A percentile compares a stretch with the other conserved stretches of the same genome.
Conservation (phyloP, 192 early-diverging fungal species). For the Rhizoclosmatium globosum region DNA sequence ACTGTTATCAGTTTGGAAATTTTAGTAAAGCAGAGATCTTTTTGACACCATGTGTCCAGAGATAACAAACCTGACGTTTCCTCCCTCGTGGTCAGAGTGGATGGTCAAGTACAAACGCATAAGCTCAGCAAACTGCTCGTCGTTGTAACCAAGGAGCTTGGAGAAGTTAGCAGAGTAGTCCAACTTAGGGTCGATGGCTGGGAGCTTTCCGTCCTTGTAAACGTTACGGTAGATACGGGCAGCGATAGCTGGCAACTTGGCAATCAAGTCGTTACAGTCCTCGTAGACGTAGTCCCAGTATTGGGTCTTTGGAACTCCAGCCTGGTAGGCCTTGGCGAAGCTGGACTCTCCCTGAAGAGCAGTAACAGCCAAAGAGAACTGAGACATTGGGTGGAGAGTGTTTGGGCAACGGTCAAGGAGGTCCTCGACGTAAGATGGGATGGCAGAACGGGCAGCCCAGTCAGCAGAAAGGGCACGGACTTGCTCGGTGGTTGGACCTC, state of each 20-base stretch:
- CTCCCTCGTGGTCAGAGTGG: constrained; percentile 99
- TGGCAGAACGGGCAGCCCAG: constrained; percentile 92
- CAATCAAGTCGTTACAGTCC: constrained; percentile 98
- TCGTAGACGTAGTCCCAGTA: constrained; percentile 98
- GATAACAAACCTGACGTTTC: constrained; percentile 82
- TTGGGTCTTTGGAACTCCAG: constrained; percentile 89
- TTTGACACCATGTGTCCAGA: background rate
- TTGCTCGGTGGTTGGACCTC: constrained; percentile 93
- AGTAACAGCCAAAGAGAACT: constrained; percentile 95
- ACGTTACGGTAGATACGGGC: constrained; percentile 99
- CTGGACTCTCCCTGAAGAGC: constrained; percentile 96
- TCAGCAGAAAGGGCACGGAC: constrained; percentile 90
- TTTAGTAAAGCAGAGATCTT: background rate
- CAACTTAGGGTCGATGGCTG: constrained; percentile 82
- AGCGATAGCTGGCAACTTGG: constrained; percentile 95
- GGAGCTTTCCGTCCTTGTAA: constrained; percentile 95
- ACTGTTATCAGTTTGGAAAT: constrained; percentile 36
- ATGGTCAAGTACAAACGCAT: constrained; percentile 99
- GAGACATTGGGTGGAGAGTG: constrained; percentile 99
- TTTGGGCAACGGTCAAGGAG: constrained; percentile 98
- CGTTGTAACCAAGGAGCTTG: constrained; percentile 88
- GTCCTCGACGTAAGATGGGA: constrained; percentile 95
- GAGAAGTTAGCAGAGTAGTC: constrained; percentile 98
- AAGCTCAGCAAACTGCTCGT: constrained; percentile 94
- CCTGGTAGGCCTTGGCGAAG: constrained; percentile 97